phyloP scores from a whole-genome alignment of 768 basidiomycete genomes.

The Astraeus odoratus region DNA sequence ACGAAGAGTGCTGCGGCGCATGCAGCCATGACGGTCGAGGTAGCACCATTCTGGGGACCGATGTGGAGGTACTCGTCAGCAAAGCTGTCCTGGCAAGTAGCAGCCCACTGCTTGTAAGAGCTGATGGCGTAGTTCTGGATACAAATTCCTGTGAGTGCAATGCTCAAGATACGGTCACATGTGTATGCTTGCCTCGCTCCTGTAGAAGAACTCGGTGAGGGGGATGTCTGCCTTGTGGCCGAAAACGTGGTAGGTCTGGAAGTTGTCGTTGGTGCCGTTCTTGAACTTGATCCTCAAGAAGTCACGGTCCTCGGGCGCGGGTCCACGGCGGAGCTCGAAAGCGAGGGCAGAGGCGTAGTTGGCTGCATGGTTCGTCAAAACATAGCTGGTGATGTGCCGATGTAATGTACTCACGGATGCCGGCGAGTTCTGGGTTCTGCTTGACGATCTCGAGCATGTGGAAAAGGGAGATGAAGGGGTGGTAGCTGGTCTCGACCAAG shows the following conservation, averaged over 20 bases:
- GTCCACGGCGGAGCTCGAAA: slow-evolving; percentile 73
- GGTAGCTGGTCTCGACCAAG: slow-evolving; percentile 77
- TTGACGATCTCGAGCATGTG: slow-evolving; percentile 60
- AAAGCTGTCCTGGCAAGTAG: slow-evolving; percentile 28
- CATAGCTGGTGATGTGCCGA: background rate
- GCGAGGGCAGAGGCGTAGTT: slow-evolving; percentile 68
- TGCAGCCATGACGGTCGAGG: slow-evolving; percentile 26
- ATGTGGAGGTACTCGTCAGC: slow-evolving; percentile 20
- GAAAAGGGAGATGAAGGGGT: slow-evolving; percentile 87
- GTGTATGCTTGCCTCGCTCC: slow-evolving; percentile 50
- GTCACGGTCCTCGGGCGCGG: slow-evolving; percentile 69
- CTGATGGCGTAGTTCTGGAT: slow-evolving; percentile 37
- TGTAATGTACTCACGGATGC: slow-evolving; percentile 49
- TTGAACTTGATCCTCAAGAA: slow-evolving; percentile 82
- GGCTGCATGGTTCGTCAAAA: slow-evolving; percentile 34
- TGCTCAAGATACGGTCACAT: background rate
- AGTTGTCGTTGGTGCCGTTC: slow-evolving; percentile 65
- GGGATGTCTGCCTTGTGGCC: slow-evolving; percentile 72
- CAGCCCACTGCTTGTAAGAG: slow-evolving; percentile 39
- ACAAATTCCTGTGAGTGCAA: background rate
- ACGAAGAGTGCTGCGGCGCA: slow-evolving; percentile 32
- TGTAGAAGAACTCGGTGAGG: slow-evolving; percentile 80
- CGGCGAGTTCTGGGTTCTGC: slow-evolving; percentile 50
- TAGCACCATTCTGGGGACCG: slow-evolving; percentile 23
- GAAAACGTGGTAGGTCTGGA: slow-evolving; percentile 66